Evolutionary conservation across 495 filamentous ascomycete species (phyloP).

Genomic region (Trichoderma erinaceum): DNA sequence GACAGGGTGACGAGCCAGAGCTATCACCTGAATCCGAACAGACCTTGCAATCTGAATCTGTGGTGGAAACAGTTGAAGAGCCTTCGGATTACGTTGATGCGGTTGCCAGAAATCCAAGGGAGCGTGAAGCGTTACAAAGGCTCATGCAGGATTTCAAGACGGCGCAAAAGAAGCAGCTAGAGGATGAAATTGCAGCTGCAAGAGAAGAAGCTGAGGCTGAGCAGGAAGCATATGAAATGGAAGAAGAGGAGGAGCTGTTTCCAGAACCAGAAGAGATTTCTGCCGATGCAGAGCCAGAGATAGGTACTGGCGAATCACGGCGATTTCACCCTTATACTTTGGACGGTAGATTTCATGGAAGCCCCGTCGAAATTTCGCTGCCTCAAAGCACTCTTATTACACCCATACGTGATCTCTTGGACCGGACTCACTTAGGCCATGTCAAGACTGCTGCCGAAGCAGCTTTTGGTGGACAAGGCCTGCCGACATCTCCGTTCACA

Average conservation of each 20-base stretch:
- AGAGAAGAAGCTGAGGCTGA: conserved; percentile 30
- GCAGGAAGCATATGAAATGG: conserved; percentile 21
- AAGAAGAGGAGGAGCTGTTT: conserved; percentile 29
- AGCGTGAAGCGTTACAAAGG: conserved; percentile 43
- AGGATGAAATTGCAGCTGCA: conserved; percentile 44
- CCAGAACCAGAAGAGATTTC: conserved; percentile 18
- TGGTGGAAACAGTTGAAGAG: conserved; percentile 19
- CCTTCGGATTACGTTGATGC: conserved; percentile 32
- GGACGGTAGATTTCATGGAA: conserved; percentile 14
- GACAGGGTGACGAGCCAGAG: not conserved
- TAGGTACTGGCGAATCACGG: not conserved
- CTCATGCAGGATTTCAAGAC: conserved; percentile 48
- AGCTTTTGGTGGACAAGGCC: conserved; percentile 63
- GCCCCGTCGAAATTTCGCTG: conserved; percentile 16
- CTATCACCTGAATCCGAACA: not conserved
- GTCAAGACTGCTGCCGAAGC: conserved; percentile 60
- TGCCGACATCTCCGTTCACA: conserved; percentile 62
- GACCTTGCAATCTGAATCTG: conserved; percentile 9
- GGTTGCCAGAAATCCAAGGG: conserved; percentile 42
- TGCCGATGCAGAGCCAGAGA: not conserved
- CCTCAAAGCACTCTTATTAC: conserved; percentile 56
- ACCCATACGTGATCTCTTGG: conserved; percentile 60
- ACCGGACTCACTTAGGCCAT: conserved; percentile 63
- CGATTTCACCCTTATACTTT: conserved; percentile 14
- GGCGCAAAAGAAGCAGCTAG: conserved; percentile 40